Evolutionary conservation across 2,329 filamentous ascomycete genomes (phyloP).

Genomic region (Fusarium penzigii): DNA sequence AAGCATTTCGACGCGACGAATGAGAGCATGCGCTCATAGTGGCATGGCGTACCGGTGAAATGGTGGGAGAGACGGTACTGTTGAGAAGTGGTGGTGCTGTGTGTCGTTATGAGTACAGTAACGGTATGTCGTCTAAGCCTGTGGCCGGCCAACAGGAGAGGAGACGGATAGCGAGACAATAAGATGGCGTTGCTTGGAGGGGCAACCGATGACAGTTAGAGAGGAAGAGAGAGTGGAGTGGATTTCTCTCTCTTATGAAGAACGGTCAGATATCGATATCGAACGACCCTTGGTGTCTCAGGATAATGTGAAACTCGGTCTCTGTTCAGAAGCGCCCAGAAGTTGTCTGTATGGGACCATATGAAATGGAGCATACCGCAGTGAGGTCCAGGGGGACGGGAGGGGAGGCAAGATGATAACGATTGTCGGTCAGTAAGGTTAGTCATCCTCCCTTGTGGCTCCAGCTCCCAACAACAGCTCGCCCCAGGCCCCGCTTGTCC

Average conservation of each 20-base stretch:
- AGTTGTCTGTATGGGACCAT: neutral
- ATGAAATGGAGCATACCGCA: no score
- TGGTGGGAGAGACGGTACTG: slow-evolving; percentile 4
- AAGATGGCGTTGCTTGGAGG: neutral
- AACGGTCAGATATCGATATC: slow-evolving; percentile 12
- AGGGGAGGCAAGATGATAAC: no score
- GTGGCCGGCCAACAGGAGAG: slow-evolving; percentile 16
- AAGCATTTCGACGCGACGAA: slow-evolving; percentile 24
- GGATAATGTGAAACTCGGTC: slow-evolving; percentile 14
- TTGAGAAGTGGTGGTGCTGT: slow-evolving; percentile 4
- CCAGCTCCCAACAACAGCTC: no score
- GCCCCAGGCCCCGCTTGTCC: no score
- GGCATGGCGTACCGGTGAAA: slow-evolving; percentile 19
- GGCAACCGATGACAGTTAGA: neutral
- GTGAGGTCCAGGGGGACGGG: no score
- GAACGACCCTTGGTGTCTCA: slow-evolving; percentile 15
- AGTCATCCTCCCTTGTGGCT: no score
- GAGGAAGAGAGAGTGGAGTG: neutral
- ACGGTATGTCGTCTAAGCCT: neutral
- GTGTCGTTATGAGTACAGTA: neutral
- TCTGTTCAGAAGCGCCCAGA: slow-evolving; percentile 12
- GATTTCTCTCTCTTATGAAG: slow-evolving; percentile 2
- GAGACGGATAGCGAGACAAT: neutral
- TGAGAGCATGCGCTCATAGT: slow-evolving; percentile 19
- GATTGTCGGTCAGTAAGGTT: no score